phyloP scores from a whole-genome alignment of 192 early-diverging fungal genomes.

The Gryganskiella cystojenkinii region DNA sequence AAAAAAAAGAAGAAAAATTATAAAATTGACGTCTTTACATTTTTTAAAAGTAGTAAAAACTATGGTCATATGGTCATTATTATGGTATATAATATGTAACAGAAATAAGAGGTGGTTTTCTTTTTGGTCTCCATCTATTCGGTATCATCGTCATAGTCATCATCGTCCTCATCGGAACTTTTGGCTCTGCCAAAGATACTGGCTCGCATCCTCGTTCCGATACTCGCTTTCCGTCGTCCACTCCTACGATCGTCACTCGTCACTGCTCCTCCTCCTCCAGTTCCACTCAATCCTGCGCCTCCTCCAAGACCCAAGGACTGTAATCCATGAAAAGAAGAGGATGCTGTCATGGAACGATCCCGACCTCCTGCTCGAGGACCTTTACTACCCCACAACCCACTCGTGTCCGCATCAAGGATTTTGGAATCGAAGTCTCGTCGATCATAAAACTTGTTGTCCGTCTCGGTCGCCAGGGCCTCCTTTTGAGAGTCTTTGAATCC shows the following conservation, averaged over 20 bases:
- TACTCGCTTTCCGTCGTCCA: constrained; percentile 16
- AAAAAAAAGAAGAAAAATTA: no score
- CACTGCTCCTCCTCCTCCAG: constrained; percentile 1
- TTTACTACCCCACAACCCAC: neutral
- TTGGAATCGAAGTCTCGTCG: constrained; percentile 49
- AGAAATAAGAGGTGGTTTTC: no score
- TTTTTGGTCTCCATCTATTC: neutral
- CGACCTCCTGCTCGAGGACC: neutral
- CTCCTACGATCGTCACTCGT: constrained; percentile 4
- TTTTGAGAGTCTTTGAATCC: constrained; percentile 14
- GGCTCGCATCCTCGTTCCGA: constrained; percentile 22
- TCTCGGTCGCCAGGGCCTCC: constrained; percentile 11
- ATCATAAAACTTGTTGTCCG: constrained; percentile 36
- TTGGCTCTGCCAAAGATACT: constrained; percentile 26
- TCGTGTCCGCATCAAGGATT: constrained; percentile 27
- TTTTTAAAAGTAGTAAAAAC: no score
- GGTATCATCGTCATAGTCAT: constrained; percentile 22
- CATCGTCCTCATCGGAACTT: constrained; percentile 22
- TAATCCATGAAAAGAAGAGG: constrained; percentile 14
- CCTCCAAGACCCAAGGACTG: constrained; percentile 10
- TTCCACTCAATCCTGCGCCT: neutral
- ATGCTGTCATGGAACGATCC: no score
- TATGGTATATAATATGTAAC: no score
- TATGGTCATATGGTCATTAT: no score
- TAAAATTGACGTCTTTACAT: no score